Conservation (phyloP, 2,329 filamentous ascomycete species). For the Botrytis pseudocinerea region DNA sequence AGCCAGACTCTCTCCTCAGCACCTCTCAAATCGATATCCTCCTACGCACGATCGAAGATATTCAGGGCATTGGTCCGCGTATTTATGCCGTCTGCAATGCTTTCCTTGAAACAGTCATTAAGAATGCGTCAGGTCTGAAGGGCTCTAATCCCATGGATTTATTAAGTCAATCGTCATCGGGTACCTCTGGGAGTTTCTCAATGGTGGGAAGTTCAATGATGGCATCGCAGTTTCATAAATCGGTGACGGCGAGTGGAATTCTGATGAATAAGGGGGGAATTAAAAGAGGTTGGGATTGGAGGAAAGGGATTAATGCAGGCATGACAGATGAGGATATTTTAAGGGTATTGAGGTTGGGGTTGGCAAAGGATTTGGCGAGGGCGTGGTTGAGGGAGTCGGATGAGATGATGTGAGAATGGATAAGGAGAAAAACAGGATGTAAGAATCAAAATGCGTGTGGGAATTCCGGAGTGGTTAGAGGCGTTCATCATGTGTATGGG, state of each 20-base stretch:
- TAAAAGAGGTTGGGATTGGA: slow-evolving; percentile 73
- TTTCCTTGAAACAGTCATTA: slow-evolving; percentile 73
- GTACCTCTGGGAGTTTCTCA: slow-evolving; percentile 55
- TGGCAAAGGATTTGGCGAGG: slow-evolving; percentile 72
- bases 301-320: slow-evolving; percentile 55
- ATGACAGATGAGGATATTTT: slow-evolving; percentile 71
- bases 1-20: slow-evolving; percentile 60
- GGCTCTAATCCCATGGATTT: slow-evolving; percentile 65
- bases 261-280: slow-evolving; percentile 50
- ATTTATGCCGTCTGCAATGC: slow-evolving; percentile 76
- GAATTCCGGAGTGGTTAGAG: not conserved
- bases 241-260: slow-evolving; percentile 53
- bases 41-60: slow-evolving; percentile 76
- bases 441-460: slow-evolving; percentile 11
- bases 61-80: slow-evolving; percentile 71
- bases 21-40: slow-evolving; percentile 72
- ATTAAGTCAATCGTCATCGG: slow-evolving; percentile 64
- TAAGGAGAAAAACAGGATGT: not conserved
- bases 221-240: slow-evolving; percentile 61
- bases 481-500: slow-evolving; percentile 1
- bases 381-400: slow-evolving; percentile 70
- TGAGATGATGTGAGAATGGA: slow-evolving; percentile 34
- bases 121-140: slow-evolving; percentile 64
- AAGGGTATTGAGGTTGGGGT: slow-evolving; percentile 66
- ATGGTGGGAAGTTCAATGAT: slow-evolving; percentile 75